phyloP scores from a whole-genome alignment of 208 protist species.

The Trypanosomatidae sp. region DNA sequence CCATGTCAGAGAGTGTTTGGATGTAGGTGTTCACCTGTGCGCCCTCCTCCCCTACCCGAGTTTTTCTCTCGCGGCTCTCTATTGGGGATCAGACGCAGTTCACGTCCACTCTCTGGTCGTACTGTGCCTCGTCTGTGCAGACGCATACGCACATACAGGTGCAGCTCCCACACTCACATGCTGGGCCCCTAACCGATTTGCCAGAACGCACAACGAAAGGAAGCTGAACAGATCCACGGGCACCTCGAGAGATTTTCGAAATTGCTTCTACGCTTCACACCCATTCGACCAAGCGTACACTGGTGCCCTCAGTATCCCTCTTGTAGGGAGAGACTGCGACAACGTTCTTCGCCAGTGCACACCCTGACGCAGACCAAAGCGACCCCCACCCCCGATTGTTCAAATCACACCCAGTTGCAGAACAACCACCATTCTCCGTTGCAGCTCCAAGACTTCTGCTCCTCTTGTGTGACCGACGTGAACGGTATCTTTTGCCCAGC shows the following conservation, averaged over 20 bases:
- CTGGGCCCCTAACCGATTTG: neutral
- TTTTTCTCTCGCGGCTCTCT: neutral
- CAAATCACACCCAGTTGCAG: neutral
- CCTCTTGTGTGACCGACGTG: neutral
- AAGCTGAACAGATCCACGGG: constrained; percentile 4
- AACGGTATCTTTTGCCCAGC: neutral
- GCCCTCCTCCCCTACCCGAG: neutral
- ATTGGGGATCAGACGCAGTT: neutral
- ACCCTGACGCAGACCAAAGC: neutral
- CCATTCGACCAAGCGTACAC: neutral
- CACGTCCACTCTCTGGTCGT: neutral
- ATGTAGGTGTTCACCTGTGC: neutral
- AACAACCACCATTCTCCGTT: neutral
- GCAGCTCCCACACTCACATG: neutral
- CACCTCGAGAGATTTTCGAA: neutral
- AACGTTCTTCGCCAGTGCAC: neutral
- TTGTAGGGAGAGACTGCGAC: neutral
- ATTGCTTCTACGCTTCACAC: neutral
- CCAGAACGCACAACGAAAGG: neutral
- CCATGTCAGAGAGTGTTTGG: neutral
- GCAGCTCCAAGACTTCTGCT: neutral
- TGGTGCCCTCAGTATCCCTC: neutral
- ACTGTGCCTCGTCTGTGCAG: neutral
- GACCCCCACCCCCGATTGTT: too few species aligned
- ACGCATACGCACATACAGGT: constrained; percentile 2